Evolutionary conservation across 257 asterid species (phyloP).

Genomic region (Fraxinus pennsylvanica): DNA sequence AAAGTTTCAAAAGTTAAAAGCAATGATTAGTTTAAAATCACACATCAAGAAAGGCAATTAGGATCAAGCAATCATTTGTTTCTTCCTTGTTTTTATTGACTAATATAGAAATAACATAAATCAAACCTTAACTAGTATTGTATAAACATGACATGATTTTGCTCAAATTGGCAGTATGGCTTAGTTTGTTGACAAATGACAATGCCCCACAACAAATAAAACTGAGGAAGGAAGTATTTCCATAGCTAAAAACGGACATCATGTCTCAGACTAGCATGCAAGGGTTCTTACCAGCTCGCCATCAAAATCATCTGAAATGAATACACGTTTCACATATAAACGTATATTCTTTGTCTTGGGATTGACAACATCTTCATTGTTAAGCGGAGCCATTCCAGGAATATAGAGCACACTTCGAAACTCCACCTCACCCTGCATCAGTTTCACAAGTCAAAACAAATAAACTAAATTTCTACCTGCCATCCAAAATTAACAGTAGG

Average conservation of each 20-base stretch:
- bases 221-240: neutral
- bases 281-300: constrained; percentile 85
- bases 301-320: constrained; percentile 97
- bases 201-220: neutral
- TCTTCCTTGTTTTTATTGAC: neutral
- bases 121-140: neutral
- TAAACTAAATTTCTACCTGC: neutral
- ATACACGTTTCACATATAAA: constrained; percentile 88
- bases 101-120: neutral
- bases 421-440: constrained; percentile 95
- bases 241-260: neutral
- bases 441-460: constrained; percentile 20
- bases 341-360: constrained; percentile 96
- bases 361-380: constrained; percentile 88
- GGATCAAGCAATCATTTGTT: neutral
- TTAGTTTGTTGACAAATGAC: neutral
- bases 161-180: neutral
- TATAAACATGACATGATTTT: neutral
- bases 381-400: constrained; percentile 99
- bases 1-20: neutral
- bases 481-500: constrained; percentile 7
- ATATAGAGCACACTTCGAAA: constrained; percentile 90
- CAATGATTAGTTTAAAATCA: neutral
- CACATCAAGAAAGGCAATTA: neutral
- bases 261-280: constrained; percentile 7